A percentile compares a stretch with the other conserved stretches of the same genome.
These are phyloP conservation scores for Zhuliangozyma blackwelliae DNA, from an alignment of 1,139 yeast genomes.

Conservation along the genomic window DNA sequence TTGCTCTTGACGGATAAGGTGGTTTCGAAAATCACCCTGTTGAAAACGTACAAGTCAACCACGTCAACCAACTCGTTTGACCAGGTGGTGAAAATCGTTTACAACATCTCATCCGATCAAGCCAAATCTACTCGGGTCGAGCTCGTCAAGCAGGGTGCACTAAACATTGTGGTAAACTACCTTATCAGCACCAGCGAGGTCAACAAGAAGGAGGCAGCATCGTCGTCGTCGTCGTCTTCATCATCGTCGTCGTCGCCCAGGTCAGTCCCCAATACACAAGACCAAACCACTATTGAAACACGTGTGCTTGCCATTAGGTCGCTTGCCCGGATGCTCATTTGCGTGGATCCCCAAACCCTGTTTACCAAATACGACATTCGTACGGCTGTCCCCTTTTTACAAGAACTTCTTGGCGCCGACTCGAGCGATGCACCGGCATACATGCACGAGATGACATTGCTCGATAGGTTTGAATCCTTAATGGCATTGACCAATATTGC, in stretches of 20 bases:
- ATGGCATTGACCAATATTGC: slow-evolving; percentile 50
- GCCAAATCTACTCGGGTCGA: slow-evolving; percentile 25
- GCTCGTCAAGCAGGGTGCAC: slow-evolving; percentile 44
- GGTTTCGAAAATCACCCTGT: slow-evolving; percentile 20
- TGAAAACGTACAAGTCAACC: slow-evolving; percentile 18
- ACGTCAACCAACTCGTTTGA: slow-evolving; percentile 9
- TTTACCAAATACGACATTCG: slow-evolving; percentile 38
- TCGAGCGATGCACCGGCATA: slow-evolving; percentile 8
- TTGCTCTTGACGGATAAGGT: slow-evolving; percentile 24
- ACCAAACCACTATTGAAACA: slow-evolving; percentile 14
- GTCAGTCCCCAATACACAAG: slow-evolving; percentile 15
- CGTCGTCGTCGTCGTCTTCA: slow-evolving; percentile 14
- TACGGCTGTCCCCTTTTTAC: slow-evolving; percentile 44
- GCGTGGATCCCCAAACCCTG: slow-evolving; percentile 34
- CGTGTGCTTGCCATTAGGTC: slow-evolving; percentile 30
- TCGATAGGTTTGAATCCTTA: slow-evolving; percentile 43
- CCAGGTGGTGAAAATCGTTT: slow-evolving; percentile 8
- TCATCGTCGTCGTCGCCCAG: slow-evolving; percentile 13
- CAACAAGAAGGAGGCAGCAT: slow-evolving; percentile 7
- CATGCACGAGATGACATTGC: slow-evolving; percentile 23
- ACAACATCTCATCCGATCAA: slow-evolving; percentile 21
- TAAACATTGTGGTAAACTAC: slow-evolving; percentile 34
- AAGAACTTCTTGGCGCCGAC: slow-evolving; percentile 41
- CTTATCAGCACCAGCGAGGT: slow-evolving; percentile 30
- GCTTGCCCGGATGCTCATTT: slow-evolving; percentile 41